These are phyloP conservation scores for Remersonia thermophila DNA, from an alignment of 2,329 filamentous ascomycete species.

Conservation along the genomic window DNA sequence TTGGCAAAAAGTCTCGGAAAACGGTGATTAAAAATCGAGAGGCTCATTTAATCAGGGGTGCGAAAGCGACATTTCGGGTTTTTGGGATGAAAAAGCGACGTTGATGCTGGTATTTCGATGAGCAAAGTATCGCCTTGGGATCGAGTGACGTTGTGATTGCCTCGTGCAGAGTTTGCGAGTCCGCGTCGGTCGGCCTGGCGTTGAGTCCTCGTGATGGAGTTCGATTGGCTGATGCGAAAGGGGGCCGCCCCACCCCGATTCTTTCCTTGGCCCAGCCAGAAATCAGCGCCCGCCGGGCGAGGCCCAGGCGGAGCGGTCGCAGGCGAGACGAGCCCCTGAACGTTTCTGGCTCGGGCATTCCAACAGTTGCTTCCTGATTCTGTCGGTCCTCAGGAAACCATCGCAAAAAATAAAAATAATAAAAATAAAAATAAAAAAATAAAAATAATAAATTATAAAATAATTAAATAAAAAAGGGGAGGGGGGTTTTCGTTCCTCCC, in stretches of 20 bases:
- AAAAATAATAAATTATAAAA: too few relatives aligned
- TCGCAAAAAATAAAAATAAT: too few relatives aligned
- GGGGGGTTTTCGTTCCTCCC: too few relatives aligned
- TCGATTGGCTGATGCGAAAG: constrained; percentile 3
- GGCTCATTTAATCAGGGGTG: constrained; percentile 46
- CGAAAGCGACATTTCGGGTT: constrained; percentile 36
- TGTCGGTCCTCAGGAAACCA: too few relatives aligned
- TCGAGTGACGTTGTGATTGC: constrained; percentile 43
- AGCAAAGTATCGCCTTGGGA: constrained; percentile 32
- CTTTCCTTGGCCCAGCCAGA: constrained; percentile 7
- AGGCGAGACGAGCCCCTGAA: too few relatives aligned
- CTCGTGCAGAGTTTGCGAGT: constrained; percentile 42
- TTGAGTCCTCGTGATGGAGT: constrained; percentile 14
- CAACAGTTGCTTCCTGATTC: too few relatives aligned
- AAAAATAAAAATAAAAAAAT: too few relatives aligned
- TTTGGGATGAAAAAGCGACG: constrained; percentile 40
- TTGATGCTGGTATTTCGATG: constrained; percentile 45
- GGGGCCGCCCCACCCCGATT: constrained; percentile 8
- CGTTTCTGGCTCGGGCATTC: background rate
- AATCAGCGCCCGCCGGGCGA: constrained; percentile 3
- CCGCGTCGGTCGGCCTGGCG: constrained; percentile 12
- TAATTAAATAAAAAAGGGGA: too few relatives aligned
- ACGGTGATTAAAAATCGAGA: constrained; percentile 50
- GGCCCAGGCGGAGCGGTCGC: too few relatives aligned
- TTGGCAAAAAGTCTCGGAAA: constrained; percentile 36